Base-by-base conservation (phyloP, 768 basidiomycete species). In the Termitomyces sp. region DNA sequence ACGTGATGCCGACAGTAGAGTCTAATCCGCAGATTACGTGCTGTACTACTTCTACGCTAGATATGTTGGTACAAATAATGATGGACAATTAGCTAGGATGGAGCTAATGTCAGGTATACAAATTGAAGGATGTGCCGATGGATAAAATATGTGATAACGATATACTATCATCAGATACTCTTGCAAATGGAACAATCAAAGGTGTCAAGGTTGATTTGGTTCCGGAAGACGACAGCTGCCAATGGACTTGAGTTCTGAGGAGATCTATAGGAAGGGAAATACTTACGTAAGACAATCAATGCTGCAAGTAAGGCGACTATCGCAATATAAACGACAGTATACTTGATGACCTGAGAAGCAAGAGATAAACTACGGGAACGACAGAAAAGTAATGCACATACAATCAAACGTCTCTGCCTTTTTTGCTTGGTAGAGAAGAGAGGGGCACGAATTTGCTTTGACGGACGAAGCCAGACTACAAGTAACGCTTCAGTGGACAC, bases 371-470 rank as follows among this genome's bases (percentile, higher is more conserved):
- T 5, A 58, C 16, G 51, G 24, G 26, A 18, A 20, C 29, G 31
- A 56, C 26, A 55, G 29, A 54, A 61, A 1, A 18, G 41, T 53
- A 42, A 41, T 13, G 6, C 26, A 77, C 82, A 61, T 63, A 88
- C 89, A 66, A 96, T 96, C 90, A 91, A 94, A 64, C 95, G 78
- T 56, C 95, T 82, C 69, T 94, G 91, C 63, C 90, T 80, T 76
- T 93, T 92, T 74, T 95, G 93, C 74, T 95, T 94, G 55, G 90
- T 91, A 13, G 92, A 94, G 80, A 94, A 98, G 57, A 98, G 78
- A 12, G 94, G 94, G 22, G 94, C 79, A 37, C 93, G 88, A 60
- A 96, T 96, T 72, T 95, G 94, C 74, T 93, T 94, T 47, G 91
- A 93, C 3, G 93, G 93, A 44, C 92, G 88, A 48, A 98, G 80